Conservation (phyloP, 495 filamentous ascomycete species). For the Penicillium salamii region DNA sequence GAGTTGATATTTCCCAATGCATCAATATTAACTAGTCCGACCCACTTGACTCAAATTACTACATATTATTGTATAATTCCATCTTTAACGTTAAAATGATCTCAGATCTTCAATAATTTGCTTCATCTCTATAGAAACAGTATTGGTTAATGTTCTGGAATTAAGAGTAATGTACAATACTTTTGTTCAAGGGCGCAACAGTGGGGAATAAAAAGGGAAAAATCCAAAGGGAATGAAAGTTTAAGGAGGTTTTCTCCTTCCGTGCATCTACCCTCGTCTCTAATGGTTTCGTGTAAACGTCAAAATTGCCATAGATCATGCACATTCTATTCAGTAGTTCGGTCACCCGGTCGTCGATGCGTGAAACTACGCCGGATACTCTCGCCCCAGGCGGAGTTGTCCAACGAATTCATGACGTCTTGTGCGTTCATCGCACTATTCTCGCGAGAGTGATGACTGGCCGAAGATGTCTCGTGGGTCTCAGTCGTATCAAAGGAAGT, state of each 20-base stretch:
- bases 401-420: slow-evolving; percentile 77
- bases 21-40: slow-evolving; percentile 14
- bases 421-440: slow-evolving; percentile 71
- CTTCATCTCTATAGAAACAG: background rate
- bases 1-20: background rate
- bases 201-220: slow-evolving; percentile 4
- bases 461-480: slow-evolving; percentile 9
- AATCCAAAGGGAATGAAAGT: slow-evolving; percentile 7
- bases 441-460: slow-evolving; percentile 33
- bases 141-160: too few relatives aligned
- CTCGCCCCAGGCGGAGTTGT: slow-evolving; percentile 87
- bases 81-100: background rate
- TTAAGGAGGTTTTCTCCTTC: slow-evolving; percentile 15
- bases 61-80: slow-evolving; percentile 8
- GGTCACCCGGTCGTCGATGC: slow-evolving; percentile 54
- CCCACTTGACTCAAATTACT: slow-evolving; percentile 20
- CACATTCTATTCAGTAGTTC: slow-evolving; percentile 13
- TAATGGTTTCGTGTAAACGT: slow-evolving; percentile 13
- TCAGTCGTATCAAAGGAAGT: slow-evolving; percentile 29
- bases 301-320: slow-evolving; percentile 5
- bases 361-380: slow-evolving; percentile 89
- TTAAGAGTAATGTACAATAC: slow-evolving; percentile 12
- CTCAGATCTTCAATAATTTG: background rate
- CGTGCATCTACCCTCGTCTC: slow-evolving; percentile 14
- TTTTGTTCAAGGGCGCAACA: background rate